Conservation (phyloP, 495 filamentous ascomycete species). For the Mycothermus thermophilus region DNA sequence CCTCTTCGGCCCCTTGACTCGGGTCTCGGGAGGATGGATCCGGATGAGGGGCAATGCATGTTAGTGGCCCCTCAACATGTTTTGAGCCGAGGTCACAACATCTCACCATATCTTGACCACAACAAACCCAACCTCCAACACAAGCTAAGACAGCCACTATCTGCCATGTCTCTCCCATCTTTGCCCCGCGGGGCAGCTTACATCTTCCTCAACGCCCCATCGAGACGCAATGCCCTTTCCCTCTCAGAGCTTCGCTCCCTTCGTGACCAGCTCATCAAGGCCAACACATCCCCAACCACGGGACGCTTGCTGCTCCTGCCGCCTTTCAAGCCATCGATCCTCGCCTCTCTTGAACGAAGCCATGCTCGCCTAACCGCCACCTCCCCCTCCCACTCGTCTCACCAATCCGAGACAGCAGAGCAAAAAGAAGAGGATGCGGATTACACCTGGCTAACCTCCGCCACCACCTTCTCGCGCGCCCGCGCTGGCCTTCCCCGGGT, state of each 20-base stretch:
- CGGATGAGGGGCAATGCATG: too few species aligned
- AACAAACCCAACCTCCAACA: neutral
- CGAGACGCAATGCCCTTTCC: constrained; percentile 14
- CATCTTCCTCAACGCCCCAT: constrained; percentile 4
- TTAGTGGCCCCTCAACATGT: too few species aligned
- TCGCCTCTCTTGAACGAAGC: constrained; percentile 3
- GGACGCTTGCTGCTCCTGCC: constrained; percentile 12
- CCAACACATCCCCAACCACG: constrained; percentile 11
- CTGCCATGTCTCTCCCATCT: constrained; percentile 2
- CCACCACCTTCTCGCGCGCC: constrained; percentile 6
- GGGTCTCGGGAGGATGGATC: too few species aligned
- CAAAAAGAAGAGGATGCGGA: neutral
- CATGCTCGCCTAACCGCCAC: neutral
- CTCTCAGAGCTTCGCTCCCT: constrained; percentile 12
- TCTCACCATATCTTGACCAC: neutral
- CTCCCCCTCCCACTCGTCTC: neutral
- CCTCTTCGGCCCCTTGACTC: too few species aligned
- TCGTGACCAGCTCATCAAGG: constrained; percentile 9
- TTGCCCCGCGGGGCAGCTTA: constrained; percentile 5
- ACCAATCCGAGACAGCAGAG: neutral
- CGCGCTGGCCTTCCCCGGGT: constrained; percentile 8
- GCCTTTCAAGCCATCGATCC: constrained; percentile 8
- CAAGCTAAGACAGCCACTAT: too few species aligned
- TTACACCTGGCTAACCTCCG: constrained; percentile 13
- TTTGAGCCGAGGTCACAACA: too few species aligned